A percentile compares a stretch with the other conserved stretches of the same genome.
phyloP scores from a whole-genome alignment of 371 early-diverging fungal species.

The Saksenaea vasiformis region DNA sequence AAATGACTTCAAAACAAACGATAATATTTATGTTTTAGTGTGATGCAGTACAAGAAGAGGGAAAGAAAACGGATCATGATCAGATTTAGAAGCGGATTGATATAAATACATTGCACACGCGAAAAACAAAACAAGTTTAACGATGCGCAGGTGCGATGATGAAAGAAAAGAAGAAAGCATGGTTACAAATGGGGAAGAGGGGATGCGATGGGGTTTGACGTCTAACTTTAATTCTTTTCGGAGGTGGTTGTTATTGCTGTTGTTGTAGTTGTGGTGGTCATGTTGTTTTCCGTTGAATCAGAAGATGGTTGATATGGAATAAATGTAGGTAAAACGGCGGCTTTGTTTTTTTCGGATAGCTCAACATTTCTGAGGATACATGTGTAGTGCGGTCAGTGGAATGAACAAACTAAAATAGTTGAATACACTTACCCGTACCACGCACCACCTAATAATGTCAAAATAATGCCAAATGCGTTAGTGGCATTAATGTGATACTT shows the following conservation, averaged over 20 bases:
- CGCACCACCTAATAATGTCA: conserved; percentile 80
- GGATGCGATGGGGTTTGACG: neutral
- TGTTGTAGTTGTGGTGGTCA: neutral
- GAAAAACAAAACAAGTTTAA: neutral
- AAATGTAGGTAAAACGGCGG: neutral
- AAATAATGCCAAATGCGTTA: conserved; percentile 74
- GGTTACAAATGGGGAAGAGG: neutral
- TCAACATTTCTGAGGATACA: neutral
- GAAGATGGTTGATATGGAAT: neutral
- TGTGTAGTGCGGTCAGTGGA: neutral
- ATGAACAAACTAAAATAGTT: neutral
- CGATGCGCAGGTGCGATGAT: neutral
- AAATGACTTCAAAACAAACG: neutral
- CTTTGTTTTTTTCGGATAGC: neutral
- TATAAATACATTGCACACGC: neutral
- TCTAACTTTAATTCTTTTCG: neutral
- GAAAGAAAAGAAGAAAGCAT: neutral
- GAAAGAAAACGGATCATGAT: neutral
- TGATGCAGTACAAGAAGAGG: neutral
- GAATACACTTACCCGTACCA: conserved; percentile 48
- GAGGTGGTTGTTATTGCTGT: neutral
- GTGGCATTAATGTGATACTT: conserved; percentile 61
- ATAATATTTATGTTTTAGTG: neutral
- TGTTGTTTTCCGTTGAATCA: neutral
- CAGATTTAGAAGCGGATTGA: neutral